Evolutionary conservation across 306 rosid species (phyloP), one percentile per base, ranked within the genome.

Genomic region (Cicer pinnatifidum): DNA sequence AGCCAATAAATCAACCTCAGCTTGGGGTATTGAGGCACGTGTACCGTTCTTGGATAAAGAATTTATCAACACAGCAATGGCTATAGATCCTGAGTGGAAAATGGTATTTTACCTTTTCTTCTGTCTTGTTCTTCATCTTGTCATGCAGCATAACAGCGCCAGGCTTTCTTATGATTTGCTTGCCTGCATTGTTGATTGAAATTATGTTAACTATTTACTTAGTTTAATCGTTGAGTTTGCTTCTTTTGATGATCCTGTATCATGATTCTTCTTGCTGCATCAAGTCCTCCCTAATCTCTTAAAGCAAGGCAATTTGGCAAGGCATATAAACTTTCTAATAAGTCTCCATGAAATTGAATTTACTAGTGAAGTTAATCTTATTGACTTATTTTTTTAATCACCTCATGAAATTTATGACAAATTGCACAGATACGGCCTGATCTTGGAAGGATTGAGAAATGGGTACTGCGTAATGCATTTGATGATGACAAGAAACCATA

Each of bases 1-100:
- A 86, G 99, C 97, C 71, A 94, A 90, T 73, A 94, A 94, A 80
- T 82, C 99, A 50, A 94, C 97, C 79, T 88, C 99, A 75, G 99
- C 99, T 65, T 91, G 99, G 99, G 97, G 99, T 77, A 57, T 94
- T 38, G 99, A 94, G 95, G 97, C 99, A 72, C 96, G 97, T 75
- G 99, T 94, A 23, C 99, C 99, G 11, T 91, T 94, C 88, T 84
- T 94, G 28, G 99, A 94, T 70, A 91, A 90, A 87, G 93, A 85
- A 45, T 94, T 94, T 78, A 79, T 94, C 77, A 81, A 70, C 75
- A 60, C 71, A 37, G 93, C 97, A 45, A 94, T 94, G 97, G 59
- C 79, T 83, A 86, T 94, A 1, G 97, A 94, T 85, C 99, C 99
- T 6, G 97, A 91, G 53, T 91, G 90, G 90, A 94, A 94, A 88